phyloP scores from a whole-genome alignment of 2,329 filamentous ascomycete genomes.

The Neopestalotiopsis rosae region DNA sequence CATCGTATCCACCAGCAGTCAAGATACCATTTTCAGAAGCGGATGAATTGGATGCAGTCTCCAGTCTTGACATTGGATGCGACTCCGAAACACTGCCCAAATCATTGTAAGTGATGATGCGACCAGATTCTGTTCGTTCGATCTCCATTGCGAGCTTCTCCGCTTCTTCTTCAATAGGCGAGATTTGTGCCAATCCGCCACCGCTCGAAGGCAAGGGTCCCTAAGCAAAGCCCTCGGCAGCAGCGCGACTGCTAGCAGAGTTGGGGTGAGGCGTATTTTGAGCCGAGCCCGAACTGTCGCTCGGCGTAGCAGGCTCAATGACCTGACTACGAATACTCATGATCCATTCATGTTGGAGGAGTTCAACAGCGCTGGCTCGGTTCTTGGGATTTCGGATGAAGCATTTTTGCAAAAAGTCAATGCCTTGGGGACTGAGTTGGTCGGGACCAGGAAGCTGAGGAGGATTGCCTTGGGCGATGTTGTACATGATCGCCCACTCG shows the following conservation, averaged over 20 bases:
- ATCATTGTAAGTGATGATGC: neutral
- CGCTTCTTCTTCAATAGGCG: slow-evolving; percentile 15
- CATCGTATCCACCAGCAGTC: neutral
- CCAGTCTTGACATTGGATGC: neutral
- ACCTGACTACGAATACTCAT: slow-evolving; percentile 69
- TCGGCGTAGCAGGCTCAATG: slow-evolving; percentile 68
- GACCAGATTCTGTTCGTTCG: slow-evolving; percentile 17
- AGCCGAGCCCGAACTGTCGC: slow-evolving; percentile 54
- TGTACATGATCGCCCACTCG: slow-evolving; percentile 99
- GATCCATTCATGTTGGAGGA: slow-evolving; percentile 94
- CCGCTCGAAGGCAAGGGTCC: slow-evolving; percentile 17
- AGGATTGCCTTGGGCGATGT: slow-evolving; percentile 95
- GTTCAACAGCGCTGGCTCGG: slow-evolving; percentile 81
- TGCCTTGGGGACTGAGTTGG: slow-evolving; percentile 81
- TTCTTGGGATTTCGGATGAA: slow-evolving; percentile 84
- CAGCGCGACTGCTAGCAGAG: slow-evolving; percentile 34
- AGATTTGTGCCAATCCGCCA: slow-evolving; percentile 3
- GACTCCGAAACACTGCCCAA: neutral
- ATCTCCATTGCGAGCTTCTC: slow-evolving; percentile 16
- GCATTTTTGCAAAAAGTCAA: slow-evolving; percentile 88
- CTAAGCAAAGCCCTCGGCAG: slow-evolving; percentile 42
- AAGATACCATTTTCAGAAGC: neutral
- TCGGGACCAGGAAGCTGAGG: slow-evolving; percentile 82
- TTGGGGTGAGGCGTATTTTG: slow-evolving; percentile 42
- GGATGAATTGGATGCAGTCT: neutral